Evolutionary conservation across 225 moss, liverwort and hornwort genomes (phyloP).

Genomic region (Straminergon stramineum): DNA sequence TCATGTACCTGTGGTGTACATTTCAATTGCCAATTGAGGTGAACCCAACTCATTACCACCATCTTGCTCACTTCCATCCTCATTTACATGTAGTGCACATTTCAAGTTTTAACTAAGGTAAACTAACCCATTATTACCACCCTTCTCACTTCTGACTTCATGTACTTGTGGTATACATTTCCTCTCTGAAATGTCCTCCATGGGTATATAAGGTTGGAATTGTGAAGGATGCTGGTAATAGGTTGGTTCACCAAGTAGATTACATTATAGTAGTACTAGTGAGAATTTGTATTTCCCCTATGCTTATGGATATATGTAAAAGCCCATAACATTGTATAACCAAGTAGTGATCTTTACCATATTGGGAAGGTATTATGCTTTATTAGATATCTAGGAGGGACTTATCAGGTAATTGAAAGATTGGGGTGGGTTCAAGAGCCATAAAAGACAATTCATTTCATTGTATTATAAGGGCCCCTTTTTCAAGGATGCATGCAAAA

Average conservation of each 20-base stretch:
- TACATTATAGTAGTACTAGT: background rate
- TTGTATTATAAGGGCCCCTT: no score
- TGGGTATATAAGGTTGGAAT: fast-evolving
- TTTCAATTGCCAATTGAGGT: background rate
- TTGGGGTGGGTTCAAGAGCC: fast-evolving
- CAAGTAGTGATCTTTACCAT: fast-evolving
- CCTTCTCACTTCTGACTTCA: background rate
- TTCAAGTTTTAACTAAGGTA: fast-evolving
- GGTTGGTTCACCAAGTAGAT: background rate
- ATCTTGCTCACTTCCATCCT: fast-evolving
- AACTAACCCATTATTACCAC: no score
- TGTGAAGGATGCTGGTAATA: background rate
- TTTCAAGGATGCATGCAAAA: no score
- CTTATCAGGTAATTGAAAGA: no score
- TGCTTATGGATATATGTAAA: background rate
- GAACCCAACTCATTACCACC: fast-evolving
- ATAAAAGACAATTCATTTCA: no score
- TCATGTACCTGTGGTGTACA: background rate
- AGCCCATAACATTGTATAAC: no score
- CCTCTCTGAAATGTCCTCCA: background rate
- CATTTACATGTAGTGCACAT: background rate
- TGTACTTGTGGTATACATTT: background rate
- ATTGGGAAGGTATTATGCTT: no score
- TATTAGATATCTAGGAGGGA: no score
- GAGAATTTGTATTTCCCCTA: fast-evolving